Base-by-base conservation (phyloP, 371 early-diverging fungal genomes). In the Sporodiniella umbellata region DNA sequence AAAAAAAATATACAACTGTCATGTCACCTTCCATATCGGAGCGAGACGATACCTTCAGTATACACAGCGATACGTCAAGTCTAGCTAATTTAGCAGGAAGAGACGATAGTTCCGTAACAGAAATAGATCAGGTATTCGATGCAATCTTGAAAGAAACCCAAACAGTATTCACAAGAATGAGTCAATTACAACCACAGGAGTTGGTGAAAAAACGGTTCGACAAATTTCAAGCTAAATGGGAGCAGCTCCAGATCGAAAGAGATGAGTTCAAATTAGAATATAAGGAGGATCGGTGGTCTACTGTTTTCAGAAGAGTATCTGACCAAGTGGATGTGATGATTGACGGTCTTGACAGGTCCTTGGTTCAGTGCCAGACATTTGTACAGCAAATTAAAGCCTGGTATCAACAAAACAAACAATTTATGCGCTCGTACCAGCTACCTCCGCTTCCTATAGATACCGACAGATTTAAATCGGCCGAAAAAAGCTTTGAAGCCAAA, bases 401-500 rank as follows among this genome's bases (percentile, higher is more conserved):
- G 68, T 56, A 63, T 42, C 31, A 51, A 12, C 40, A 47, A 24
- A 26, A 63, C 12, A 60, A 59, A 33, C 48, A 52, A 1, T 33
- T 64, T 18, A 33, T 64, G 45, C 43, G 60, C 1, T 39, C 51
- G 1, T 54, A 53, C 25, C 45, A 2, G 37, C 58, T 19, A 33
- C 50, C 8, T 26, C 24, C 17, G 25, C 44, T 19, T 49, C 69
- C 79, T 11, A 64, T 84, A 8, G 80, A 78, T 44, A 65, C 64
- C 17, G 79, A 81, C 15, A 74, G 75, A 31, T 75, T 78, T 43
- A 66, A 71, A 42, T 69, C 72, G 0, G 58, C 75, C 28, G 78
- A 71, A 57, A 79, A 79, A 54, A 74, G 68, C n/a, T 81, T 84
- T 55, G 83, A 84, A 52, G 80, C 80, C 21, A 82, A 81, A 51